Conservation (phyloP, 2,329 filamentous ascomycete genomes). For the Tolypocladium endophyticum region DNA sequence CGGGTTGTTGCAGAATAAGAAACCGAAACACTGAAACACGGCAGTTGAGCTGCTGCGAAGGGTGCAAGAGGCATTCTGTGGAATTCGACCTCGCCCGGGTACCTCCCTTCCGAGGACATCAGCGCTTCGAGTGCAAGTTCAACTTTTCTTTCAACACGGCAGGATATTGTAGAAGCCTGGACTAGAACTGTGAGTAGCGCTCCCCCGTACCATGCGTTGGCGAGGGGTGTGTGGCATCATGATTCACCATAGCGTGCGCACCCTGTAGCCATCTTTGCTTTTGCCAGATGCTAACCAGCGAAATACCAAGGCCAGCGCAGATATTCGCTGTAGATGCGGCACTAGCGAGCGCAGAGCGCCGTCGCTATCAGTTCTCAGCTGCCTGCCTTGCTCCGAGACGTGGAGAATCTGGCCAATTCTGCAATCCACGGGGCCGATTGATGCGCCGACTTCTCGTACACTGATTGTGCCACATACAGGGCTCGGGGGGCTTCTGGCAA, state of each 20-base stretch:
- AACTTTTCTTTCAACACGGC: not conserved
- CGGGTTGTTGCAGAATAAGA: not conserved
- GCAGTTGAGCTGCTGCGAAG: not conserved
- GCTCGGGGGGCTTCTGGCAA: not conserved
- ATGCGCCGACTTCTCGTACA: not conserved
- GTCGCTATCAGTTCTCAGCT: constrained; percentile 4
- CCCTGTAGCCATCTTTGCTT: not conserved
- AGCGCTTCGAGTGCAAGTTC: not conserved
- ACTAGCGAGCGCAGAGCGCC: constrained; percentile 1
- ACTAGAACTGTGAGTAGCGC: not conserved
- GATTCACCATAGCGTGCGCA: not conserved
- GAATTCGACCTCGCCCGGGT: too few relatives aligned
- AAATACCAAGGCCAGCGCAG: not conserved
- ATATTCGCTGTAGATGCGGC: not conserved
- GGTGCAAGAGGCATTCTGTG: not conserved
- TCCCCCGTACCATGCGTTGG: not conserved
- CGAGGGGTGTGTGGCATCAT: not conserved
- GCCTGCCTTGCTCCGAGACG: constrained; percentile 8
- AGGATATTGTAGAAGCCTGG: not conserved
- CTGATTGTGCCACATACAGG: not conserved
- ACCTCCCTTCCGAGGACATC: not conserved
- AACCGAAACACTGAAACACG: not conserved
- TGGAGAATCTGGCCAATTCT: not conserved
- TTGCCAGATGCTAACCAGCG: not conserved
- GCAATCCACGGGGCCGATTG: not conserved